Evolutionary conservation across 2,329 filamentous ascomycete species (phyloP).

Genomic region (Fusarium scirpi): DNA sequence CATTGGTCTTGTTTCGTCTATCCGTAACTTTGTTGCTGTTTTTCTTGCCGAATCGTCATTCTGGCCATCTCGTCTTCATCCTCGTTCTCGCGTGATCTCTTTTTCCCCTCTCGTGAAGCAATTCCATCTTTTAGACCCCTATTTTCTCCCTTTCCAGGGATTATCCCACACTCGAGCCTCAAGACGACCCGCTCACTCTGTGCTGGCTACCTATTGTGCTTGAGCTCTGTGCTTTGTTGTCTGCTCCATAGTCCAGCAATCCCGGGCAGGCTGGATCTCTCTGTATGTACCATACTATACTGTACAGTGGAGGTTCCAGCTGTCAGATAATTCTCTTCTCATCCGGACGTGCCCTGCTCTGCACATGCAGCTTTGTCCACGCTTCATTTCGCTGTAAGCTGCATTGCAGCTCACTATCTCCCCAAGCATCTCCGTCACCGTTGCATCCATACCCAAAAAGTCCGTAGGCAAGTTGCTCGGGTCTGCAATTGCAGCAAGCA

Average conservation of each 20-base stretch:
- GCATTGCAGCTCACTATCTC: constrained; percentile 31
- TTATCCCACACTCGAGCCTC: constrained; percentile 26
- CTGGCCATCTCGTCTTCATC: not conserved
- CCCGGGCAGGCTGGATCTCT: not conserved
- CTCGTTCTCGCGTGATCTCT: not conserved
- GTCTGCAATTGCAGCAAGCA: constrained; percentile 1
- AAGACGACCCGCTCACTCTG: constrained; percentile 30
- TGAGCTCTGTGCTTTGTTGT: constrained; percentile 20
- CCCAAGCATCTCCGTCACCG: constrained; percentile 37
- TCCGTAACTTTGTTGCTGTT: constrained; percentile 4
- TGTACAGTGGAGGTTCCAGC: not conserved
- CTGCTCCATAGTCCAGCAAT: constrained; percentile 5
- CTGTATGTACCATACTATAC: not conserved
- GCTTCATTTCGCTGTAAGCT: constrained; percentile 19
- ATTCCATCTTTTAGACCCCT: constrained; percentile 24
- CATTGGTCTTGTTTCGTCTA: not conserved
- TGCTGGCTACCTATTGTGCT: constrained; percentile 21
- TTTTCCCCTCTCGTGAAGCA: constrained; percentile 2
- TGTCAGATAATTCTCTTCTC: constrained; percentile 1
- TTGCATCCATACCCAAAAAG: constrained; percentile 25
- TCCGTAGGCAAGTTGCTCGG: not conserved
- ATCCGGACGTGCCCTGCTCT: not conserved
- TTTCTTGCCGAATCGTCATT: constrained; percentile 1
- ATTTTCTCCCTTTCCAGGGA: constrained; percentile 29
- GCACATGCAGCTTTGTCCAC: constrained; percentile 15